Percentiles rank a stretch among this genome's conserved stretches.
Evolutionary conservation across 495 filamentous ascomycete species (phyloP).

Genomic region (Annulohypoxylon stygium): DNA sequence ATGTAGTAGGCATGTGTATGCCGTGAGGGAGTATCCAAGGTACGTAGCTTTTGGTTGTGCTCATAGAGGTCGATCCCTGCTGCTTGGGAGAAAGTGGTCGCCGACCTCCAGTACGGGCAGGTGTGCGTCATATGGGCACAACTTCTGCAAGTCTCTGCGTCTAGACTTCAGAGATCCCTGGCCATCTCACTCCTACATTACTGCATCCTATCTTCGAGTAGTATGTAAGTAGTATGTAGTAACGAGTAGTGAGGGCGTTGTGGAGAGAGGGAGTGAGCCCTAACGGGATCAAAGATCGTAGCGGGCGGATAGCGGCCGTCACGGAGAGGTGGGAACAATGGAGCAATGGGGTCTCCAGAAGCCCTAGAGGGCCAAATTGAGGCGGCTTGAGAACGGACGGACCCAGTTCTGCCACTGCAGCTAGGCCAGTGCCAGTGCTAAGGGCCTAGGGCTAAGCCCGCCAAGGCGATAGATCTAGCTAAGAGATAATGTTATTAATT

Average conservation of each 20-base stretch:
- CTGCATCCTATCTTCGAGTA: constrained; percentile 39
- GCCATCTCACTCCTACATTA: constrained; percentile 37
- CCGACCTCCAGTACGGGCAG: constrained; percentile 46
- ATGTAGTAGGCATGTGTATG: constrained; percentile 8
- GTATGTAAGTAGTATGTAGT: constrained; percentile 14
- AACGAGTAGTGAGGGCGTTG: constrained; percentile 31
- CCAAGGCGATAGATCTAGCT: constrained; percentile 42
- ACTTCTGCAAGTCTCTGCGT: constrained; percentile 47
- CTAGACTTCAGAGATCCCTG: constrained; percentile 45
- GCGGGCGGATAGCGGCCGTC: constrained; percentile 23
- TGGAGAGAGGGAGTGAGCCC: constrained; percentile 29
- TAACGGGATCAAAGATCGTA: constrained; percentile 18
- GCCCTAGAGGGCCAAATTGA: constrained; percentile 9
- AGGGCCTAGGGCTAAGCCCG: constrained; percentile 40
- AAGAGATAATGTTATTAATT: constrained; percentile 42
- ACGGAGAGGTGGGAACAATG: constrained; percentile 21
- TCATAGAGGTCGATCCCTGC: constrained; percentile 48
- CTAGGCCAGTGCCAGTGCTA: too few species aligned
- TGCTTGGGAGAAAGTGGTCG: constrained; percentile 48
- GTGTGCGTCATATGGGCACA: constrained; percentile 51
- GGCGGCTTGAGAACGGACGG: constrained; percentile 33
- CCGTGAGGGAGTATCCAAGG: constrained; percentile 46
- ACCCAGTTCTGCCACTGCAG: constrained; percentile 15
- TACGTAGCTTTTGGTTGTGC: constrained; percentile 35
- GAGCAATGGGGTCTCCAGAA: constrained; percentile 3